Percentiles rank a stretch among this genome's conserved stretches.
Conservation (phyloP, 495 filamentous ascomycete species). For the Emericellopsis terricola region DNA sequence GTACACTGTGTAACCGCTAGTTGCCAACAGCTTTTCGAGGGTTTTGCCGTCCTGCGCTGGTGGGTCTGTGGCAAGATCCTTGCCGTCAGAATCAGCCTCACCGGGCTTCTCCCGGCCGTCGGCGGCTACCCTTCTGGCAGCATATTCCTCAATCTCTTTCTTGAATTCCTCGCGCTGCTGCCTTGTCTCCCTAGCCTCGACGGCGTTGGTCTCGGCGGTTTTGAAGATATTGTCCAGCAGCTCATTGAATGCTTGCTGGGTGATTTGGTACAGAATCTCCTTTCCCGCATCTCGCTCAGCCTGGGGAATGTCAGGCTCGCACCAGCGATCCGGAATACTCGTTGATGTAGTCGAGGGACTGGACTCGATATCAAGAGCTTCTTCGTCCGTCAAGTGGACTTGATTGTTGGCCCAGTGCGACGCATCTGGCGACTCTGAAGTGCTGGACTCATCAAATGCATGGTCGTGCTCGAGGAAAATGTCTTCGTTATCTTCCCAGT, state of each 20-base stretch:
- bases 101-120: constrained; percentile 3
- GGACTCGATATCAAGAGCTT: constrained; percentile 61
- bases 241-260: constrained; percentile 83
- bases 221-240: constrained; percentile 67
- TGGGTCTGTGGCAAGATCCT: background rate
- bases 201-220: constrained; percentile 55
- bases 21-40: constrained; percentile 1
- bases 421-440: constrained; percentile 45
- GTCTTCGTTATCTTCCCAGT: constrained; percentile 45
- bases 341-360: constrained; percentile 67
- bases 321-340: constrained; percentile 70
- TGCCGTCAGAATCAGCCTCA: constrained; percentile 3
- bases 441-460: constrained; percentile 16
- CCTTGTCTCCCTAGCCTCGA: constrained; percentile 47
- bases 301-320: constrained; percentile 63
- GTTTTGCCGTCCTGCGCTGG: background rate
- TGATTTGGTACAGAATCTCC: constrained; percentile 79
- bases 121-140: constrained; percentile 19
- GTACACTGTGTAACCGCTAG: constrained; percentile 1
- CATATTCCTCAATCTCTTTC: constrained; percentile 23
- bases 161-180: constrained; percentile 39
- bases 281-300: constrained; percentile 67
- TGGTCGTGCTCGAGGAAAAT: constrained; percentile 12
- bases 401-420: constrained; percentile 82
- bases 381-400: constrained; percentile 67